These are phyloP conservation scores for Daldinia bambusicola DNA, from an alignment of 495 filamentous ascomycete genomes.

Conservation along the genomic window DNA sequence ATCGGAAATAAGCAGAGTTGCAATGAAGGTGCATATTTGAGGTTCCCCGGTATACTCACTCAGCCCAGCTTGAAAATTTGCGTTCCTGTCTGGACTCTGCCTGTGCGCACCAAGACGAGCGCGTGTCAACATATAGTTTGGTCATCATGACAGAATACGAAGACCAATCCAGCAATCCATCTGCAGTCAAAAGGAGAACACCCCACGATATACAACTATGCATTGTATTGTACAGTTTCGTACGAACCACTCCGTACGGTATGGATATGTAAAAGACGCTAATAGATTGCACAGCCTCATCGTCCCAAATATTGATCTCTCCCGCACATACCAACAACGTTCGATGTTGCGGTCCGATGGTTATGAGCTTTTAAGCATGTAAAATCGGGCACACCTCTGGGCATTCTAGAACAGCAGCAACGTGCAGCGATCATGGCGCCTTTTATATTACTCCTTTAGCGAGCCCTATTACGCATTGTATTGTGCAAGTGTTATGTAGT, in stretches of 20 bases:
- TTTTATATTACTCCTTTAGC: slow-evolving; percentile 29
- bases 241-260: slow-evolving; percentile 32
- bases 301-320: slow-evolving; percentile 28
- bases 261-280: slow-evolving; percentile 18
- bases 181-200: slow-evolving; percentile 38
- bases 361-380: background rate
- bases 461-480: slow-evolving; percentile 12
- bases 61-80: slow-evolving; percentile 22
- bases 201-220: slow-evolving; percentile 10
- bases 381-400: background rate
- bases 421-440: slow-evolving; percentile 34
- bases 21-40: slow-evolving; percentile 31
- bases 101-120: slow-evolving; percentile 16
- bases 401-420: slow-evolving; percentile 42
- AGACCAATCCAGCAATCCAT: slow-evolving; percentile 28
- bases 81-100: background rate
- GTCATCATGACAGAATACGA: slow-evolving; percentile 35
- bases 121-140: slow-evolving; percentile 23
- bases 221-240: slow-evolving; percentile 8
- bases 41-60: slow-evolving; percentile 17
- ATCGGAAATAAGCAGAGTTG: slow-evolving; percentile 27
- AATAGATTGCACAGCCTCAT: slow-evolving; percentile 41
- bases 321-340: slow-evolving; percentile 31
- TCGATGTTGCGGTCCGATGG: slow-evolving; percentile 34
- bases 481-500: no score